Evolutionary conservation across 2,329 filamentous ascomycete genomes (phyloP).

Genomic region (Ophiosphaerella narmari): DNA sequence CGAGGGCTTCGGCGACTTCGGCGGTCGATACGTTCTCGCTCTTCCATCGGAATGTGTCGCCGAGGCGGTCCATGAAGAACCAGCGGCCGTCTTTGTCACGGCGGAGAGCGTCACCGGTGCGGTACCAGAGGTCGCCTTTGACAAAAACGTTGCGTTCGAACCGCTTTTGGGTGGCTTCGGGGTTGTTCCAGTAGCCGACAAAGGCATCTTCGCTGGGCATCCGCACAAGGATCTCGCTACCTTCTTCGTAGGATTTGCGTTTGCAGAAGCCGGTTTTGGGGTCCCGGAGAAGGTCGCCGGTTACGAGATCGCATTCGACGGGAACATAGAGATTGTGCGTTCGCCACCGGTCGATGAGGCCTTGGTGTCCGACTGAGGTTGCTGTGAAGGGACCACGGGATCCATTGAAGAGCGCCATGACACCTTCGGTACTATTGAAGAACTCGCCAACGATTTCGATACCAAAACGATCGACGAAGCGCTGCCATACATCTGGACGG

Average conservation of each 20-base stretch:
- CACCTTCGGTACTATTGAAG: constrained; percentile 77
- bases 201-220: constrained; percentile 64
- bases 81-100: constrained; percentile 51
- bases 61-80: constrained; percentile 56
- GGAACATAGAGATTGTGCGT: constrained; percentile 64
- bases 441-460: constrained; percentile 71
- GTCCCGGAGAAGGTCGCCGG: constrained; percentile 69
- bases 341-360: constrained; percentile 60
- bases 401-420: constrained; percentile 65
- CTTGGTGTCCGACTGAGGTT: constrained; percentile 72
- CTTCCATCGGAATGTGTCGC: constrained; percentile 58
- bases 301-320: constrained; percentile 70
- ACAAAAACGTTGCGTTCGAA: constrained; percentile 54
- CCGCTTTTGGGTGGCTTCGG: constrained; percentile 65
- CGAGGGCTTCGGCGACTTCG: constrained; percentile 53
- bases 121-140: constrained; percentile 55
- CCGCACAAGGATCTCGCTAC: constrained; percentile 76
- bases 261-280: constrained; percentile 69
- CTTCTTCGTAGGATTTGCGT: constrained; percentile 66
- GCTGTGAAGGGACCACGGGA: constrained; percentile 65
- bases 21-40: constrained; percentile 55
- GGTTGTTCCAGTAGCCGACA: constrained; percentile 72
- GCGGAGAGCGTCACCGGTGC: constrained; percentile 54
- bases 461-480: constrained; percentile 67
- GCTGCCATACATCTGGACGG: constrained; percentile 70